Evolutionary conservation across 768 basidiomycete species (phyloP), one percentile per base, ranked within the genome.

Genomic region (Lepiota venenata): DNA sequence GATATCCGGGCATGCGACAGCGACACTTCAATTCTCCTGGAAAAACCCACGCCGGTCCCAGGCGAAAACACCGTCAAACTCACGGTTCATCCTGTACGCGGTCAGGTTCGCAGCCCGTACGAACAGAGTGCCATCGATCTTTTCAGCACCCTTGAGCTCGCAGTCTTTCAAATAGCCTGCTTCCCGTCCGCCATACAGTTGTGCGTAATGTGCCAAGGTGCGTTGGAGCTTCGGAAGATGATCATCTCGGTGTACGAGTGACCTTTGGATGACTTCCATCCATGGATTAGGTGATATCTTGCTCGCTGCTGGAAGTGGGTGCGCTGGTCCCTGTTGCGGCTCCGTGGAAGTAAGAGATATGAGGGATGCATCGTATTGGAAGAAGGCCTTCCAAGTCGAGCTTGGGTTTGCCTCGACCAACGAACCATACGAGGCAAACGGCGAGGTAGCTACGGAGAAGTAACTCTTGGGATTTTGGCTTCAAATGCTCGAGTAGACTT

Each of bases 371-470:
- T n/a, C 11, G 14, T 52, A 15, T 0, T 66, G 63, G 59, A 74
- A 80, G 69, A 89, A 84, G 4, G 66, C 74, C 42, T 65, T n/a
- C 61, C 47, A 88, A 68, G 50, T 80, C 70, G 56, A 86, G 68
- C 1, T 64, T 53, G 0, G 78, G 77, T 11, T 82, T 78, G 12
- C 85, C 84, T 5, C 79, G 81, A 2, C 76, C 72, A 36, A 88
- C 64, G 69, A 78, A 86, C 76, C 78, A 80, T 1, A 66, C 70
- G 32, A 88, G 73, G 18, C 70, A 70, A 20, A 72, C 66, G 4
- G 74, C 66, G 58, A 89, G 77, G 67, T 85, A 86, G 2, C 74
- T 70, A 5, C 77, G 78, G 16, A 91, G 74, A 6, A 89, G 70
- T 15, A 79, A 64, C 2, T 69, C 71, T 54, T 80, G 76, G 0